These are phyloP conservation scores for Limonomyces culmigenus DNA, from an alignment of 1,284 basidiomycete genomes.

Conservation along the genomic window DNA sequence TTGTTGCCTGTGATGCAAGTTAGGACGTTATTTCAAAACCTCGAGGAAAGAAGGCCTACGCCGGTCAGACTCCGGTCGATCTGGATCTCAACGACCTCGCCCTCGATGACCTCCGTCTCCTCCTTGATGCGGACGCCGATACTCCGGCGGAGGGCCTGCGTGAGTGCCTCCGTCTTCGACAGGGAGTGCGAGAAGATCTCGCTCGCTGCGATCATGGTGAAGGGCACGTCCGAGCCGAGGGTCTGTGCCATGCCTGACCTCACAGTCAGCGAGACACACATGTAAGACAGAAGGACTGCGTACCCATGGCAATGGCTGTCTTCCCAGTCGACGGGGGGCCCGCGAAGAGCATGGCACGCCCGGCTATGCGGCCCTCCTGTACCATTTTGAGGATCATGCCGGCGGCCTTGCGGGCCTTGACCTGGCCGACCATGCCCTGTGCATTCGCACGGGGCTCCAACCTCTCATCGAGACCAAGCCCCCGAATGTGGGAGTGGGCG, in stretches of 20 bases:
- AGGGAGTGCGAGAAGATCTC: constrained; percentile 96
- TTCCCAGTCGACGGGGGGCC: constrained; percentile 95
- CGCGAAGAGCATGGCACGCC: constrained; percentile 88
- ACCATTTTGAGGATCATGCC: constrained; percentile 98
- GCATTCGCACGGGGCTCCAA: constrained; percentile 80
- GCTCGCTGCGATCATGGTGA: constrained; percentile 92
- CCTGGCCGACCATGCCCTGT: constrained; percentile 96
- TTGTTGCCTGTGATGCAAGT: constrained; percentile 57
- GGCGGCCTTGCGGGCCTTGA: constrained; percentile 87
- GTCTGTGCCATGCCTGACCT: constrained; percentile 85
- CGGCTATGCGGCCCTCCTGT: constrained; percentile 87
- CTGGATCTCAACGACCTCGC: constrained; percentile 97
- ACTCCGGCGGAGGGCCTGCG: constrained; percentile 87
- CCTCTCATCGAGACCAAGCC: constrained; percentile 82
- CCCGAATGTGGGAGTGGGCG: constrained; percentile 95
- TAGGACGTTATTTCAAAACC: constrained; percentile 1
- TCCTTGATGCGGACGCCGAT: constrained; percentile 97
- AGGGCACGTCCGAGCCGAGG: constrained; percentile 86
- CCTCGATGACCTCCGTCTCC: constrained; percentile 94
- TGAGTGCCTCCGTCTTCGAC: constrained; percentile 97
- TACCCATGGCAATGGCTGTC: constrained; percentile 92
- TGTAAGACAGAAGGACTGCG: constrained; percentile 10
- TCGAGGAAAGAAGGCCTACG: constrained; percentile 30
- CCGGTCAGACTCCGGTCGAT: constrained; percentile 95
- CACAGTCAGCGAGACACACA: constrained; percentile 1